Base-by-base conservation (phyloP, 176 grass and related monocot species). In the Aegilops umbellulata region DNA sequence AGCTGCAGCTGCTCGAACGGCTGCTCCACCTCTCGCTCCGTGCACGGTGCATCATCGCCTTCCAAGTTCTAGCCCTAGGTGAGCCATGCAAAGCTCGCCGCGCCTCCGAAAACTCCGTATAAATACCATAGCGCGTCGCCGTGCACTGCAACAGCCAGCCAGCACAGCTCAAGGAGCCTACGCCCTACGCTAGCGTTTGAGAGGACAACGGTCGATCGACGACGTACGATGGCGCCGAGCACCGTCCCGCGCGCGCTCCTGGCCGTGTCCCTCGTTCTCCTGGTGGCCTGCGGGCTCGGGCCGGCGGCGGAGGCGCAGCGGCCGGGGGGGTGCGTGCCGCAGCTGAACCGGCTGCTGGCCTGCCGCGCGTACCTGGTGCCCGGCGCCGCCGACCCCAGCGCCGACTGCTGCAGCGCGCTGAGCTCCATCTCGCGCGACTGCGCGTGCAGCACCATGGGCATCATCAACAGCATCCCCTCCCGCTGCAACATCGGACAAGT, bases 401-500 rank as follows among this genome's bases (percentile, higher is more conserved):
- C 85, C 35, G 86, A 93, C 27, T 96, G 94, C 85, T 96, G 94
- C 94, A 63, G 67, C 76, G 94, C 94, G 81, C 81, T 96, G 1
- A 69, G 89, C 53, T 49, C 84, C 51, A 75, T 96, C 74, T 83
- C 84, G 60, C 87, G 74, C 62, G 81, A 86, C 64, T 96, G 94
- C 78, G 94, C 89, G 30, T 96, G 94, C 84, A 86, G 88, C 87
- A 90, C 94, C 46, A 93, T 94, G 61, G 65, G 78, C 77, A 94
- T 96, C 81, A 94, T 94, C 89, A 96, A 79, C 89, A 92, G 91
- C 84, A 76, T 96, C 29, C 94, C 94, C 1, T 75, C 91, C 68
- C 89, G 88, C 23, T 96, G 94, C 87, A 82, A 87, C 85, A 32
- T 87, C 27, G 57, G 17, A 13, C 84, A 44, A 10, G 25, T 90